Conservation (phyloP, 805 yeast species). For the Nakazawaea holstii region DNA sequence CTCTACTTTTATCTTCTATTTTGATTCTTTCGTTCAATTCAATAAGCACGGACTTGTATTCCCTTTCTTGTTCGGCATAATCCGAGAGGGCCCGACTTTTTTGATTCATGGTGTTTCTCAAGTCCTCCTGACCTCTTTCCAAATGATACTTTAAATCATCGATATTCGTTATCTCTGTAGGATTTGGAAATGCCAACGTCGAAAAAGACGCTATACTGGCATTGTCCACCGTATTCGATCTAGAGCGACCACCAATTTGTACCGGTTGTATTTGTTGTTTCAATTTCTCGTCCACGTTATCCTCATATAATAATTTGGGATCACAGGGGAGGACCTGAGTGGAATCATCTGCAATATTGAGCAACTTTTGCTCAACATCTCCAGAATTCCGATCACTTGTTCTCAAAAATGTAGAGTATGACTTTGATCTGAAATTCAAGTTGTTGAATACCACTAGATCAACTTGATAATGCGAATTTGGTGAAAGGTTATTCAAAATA, state of each 20-base stretch:
- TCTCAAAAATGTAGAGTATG: slow-evolving; percentile 34
- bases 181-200: neutral
- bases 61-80: slow-evolving; percentile 31
- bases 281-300: slow-evolving; percentile 23
- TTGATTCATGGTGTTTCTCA: slow-evolving; percentile 28
- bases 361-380: slow-evolving; percentile 14
- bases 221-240: slow-evolving; percentile 29
- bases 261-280: slow-evolving; percentile 16
- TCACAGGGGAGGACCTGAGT: slow-evolving; percentile 6
- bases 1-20: slow-evolving; percentile 34
- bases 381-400: slow-evolving; percentile 24
- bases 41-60: slow-evolving; percentile 27
- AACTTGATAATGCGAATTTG: slow-evolving; percentile 33
- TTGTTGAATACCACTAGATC: slow-evolving; percentile 37
- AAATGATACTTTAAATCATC: slow-evolving; percentile 36
- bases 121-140: slow-evolving; percentile 36
- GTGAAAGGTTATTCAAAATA: slow-evolving; percentile 24
- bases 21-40: slow-evolving; percentile 33
- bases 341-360: slow-evolving; percentile 10
- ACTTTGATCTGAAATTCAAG: slow-evolving; percentile 34
- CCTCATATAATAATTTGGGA: slow-evolving; percentile 15
- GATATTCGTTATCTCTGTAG: slow-evolving; percentile 28
- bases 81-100: slow-evolving; percentile 28
- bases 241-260: slow-evolving; percentile 22
- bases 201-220: slow-evolving; percentile 15